phyloP scores from a whole-genome alignment of 495 filamentous ascomycete species.

The Rhypophila decipiens region DNA sequence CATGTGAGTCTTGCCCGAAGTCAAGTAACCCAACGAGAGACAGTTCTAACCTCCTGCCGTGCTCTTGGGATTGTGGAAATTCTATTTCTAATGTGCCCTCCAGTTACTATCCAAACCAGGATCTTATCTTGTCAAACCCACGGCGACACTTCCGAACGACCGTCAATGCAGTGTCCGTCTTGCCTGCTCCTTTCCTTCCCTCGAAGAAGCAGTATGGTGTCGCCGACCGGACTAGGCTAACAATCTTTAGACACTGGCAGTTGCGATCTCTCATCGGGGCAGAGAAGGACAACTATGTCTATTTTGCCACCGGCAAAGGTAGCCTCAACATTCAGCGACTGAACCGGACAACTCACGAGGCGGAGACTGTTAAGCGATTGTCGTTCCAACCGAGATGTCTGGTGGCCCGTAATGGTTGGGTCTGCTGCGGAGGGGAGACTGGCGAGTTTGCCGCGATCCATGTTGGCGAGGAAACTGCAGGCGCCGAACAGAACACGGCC shows the following conservation, averaged over 20 bases:
- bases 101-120: constrained; percentile 42
- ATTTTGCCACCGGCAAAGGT: constrained; percentile 57
- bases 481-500: constrained; percentile 4
- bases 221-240: background rate
- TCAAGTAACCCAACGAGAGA: background rate
- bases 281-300: constrained; percentile 67
- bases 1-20: constrained; percentile 31
- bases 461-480: constrained; percentile 34
- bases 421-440: constrained; percentile 80
- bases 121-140: constrained; percentile 56
- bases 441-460: constrained; percentile 80
- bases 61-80: background rate
- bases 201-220: no score
- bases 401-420: constrained; percentile 75
- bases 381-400: constrained; percentile 82
- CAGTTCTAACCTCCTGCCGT: background rate
- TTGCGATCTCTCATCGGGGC: constrained; percentile 85
- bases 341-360: constrained; percentile 62
- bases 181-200: no score
- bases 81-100: background rate
- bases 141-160: constrained; percentile 68
- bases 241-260: constrained; percentile 68
- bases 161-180: constrained; percentile 66
- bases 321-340: constrained; percentile 61
- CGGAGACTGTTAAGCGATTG: constrained; percentile 68